Evolutionary conservation across 768 basidiomycete species (phyloP).

Genomic region (Kwoniella pini): DNA sequence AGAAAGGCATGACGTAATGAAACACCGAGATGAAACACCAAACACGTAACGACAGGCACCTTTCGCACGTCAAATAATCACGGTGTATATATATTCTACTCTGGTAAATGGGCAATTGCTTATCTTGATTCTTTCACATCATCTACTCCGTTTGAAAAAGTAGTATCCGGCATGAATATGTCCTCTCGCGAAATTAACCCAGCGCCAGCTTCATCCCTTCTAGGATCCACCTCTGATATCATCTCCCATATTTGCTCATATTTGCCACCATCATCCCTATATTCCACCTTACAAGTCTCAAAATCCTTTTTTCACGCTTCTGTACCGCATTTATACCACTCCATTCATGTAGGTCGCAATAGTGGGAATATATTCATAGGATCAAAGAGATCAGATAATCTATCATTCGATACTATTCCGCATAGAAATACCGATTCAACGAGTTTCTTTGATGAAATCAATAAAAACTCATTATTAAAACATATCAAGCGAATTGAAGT

Average conservation of each 20-base stretch:
- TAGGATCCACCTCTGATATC: conserved; percentile 6
- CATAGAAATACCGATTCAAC: not conserved
- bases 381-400: conserved; percentile 6
- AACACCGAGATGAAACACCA: too few species aligned
- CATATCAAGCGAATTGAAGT: conserved; percentile 1
- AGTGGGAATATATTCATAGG: conserved; percentile 6
- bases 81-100: too few species aligned
- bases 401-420: not conserved
- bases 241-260: conserved; percentile 2
- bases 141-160: too few species aligned
- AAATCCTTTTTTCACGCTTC: conserved; percentile 9
- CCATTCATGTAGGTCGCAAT: not conserved
- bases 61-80: too few species aligned
- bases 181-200: not conserved
- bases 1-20: too few species aligned
- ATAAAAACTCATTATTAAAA: conserved; percentile 9
- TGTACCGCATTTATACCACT: conserved; percentile 11
- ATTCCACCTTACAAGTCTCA: not conserved
- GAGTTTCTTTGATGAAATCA: too few species aligned
- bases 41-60: too few species aligned
- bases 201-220: not conserved
- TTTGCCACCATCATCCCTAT: not conserved
- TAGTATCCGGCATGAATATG: too few species aligned
- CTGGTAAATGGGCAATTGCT: too few species aligned
- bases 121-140: too few species aligned